These are phyloP conservation scores for Xylariaceae sp. DNA, from an alignment of 2,329 filamentous ascomycete genomes.

Conservation along the genomic window DNA sequence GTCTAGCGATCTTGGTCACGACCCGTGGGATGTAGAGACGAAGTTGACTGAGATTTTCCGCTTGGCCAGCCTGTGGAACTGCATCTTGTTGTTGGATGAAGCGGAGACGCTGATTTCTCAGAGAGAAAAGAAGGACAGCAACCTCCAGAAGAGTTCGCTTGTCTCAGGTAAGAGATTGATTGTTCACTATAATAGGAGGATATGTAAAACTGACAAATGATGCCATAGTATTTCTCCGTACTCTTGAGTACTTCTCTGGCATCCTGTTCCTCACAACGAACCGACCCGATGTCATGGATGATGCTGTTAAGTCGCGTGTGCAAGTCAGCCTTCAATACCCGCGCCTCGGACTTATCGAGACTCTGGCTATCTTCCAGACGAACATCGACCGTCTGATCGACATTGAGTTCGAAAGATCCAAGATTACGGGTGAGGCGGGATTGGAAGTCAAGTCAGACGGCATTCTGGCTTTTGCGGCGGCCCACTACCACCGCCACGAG, in stretches of 20 bases:
- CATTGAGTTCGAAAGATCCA: constrained; percentile 16
- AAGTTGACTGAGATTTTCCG: constrained; percentile 19
- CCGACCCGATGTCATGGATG: constrained; percentile 18
- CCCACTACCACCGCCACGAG: constrained; percentile 19
- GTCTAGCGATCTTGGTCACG: constrained; percentile 18
- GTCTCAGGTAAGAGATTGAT: constrained; percentile 25
- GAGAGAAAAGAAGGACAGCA: constrained; percentile 21
- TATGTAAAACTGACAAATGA: not conserved
- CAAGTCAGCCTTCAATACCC: constrained; percentile 19
- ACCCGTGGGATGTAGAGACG: constrained; percentile 20
- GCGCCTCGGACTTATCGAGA: constrained; percentile 17
- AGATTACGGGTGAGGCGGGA: constrained; percentile 16
- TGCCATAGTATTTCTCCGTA: constrained; percentile 17
- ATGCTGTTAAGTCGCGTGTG: constrained; percentile 19
- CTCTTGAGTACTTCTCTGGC: constrained; percentile 20
- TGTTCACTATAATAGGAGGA: no score
- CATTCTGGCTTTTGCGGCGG: constrained; percentile 19
- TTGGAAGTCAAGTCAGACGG: constrained; percentile 18
- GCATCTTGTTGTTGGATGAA: constrained; percentile 22
- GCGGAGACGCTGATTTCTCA: constrained; percentile 21
- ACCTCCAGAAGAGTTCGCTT: constrained; percentile 29
- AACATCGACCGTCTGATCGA: constrained; percentile 21
- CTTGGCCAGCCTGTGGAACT: constrained; percentile 20
- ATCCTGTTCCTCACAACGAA: constrained; percentile 20
- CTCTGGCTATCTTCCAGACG: constrained; percentile 20